phyloP scores from a whole-genome alignment of 495 filamentous ascomycete genomes.

The Wilcoxina mikolae region DNA sequence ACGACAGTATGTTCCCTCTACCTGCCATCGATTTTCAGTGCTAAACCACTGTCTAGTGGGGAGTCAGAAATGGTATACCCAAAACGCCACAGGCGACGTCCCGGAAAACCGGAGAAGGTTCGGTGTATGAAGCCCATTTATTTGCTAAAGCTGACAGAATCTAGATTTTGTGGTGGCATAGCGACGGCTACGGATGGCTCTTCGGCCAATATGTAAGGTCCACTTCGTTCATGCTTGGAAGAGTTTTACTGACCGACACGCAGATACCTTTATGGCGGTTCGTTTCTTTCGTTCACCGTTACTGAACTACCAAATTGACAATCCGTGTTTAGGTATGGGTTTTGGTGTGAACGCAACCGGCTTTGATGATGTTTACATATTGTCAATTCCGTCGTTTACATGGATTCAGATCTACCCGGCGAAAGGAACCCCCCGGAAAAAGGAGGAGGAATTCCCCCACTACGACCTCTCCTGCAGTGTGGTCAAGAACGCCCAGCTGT shows the following conservation, averaged over 20 bases:
- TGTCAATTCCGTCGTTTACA: slow-evolving; percentile 41
- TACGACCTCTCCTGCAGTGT: slow-evolving; percentile 20
- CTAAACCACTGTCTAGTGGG: too few relatives aligned
- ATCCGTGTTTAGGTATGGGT: background rate
- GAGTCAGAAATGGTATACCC: slow-evolving; percentile 40
- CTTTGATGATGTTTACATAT: slow-evolving; percentile 42
- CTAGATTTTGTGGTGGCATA: slow-evolving; percentile 42
- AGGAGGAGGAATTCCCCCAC: slow-evolving; percentile 7
- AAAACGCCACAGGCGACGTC: slow-evolving; percentile 35
- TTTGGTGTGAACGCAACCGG: background rate
- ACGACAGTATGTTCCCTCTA: too few relatives aligned
- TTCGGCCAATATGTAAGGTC: slow-evolving; percentile 37
- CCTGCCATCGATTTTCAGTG: too few relatives aligned
- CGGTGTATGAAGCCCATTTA: too few relatives aligned
- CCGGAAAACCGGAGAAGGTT: slow-evolving; percentile 36
- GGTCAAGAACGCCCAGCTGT: slow-evolving; percentile 22
- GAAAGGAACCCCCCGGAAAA: background rate
- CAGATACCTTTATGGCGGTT: slow-evolving; percentile 43
- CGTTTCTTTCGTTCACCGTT: too few relatives aligned
- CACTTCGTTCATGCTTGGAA: background rate
- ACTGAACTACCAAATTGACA: slow-evolving; percentile 31
- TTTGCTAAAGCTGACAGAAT: too few relatives aligned
- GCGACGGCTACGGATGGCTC: slow-evolving; percentile 41
- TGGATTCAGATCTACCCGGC: slow-evolving; percentile 30
- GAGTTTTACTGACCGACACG: background rate